Conservation (phyloP, 2,329 filamentous ascomycete genomes). For the Camptophora hylomeconis region DNA sequence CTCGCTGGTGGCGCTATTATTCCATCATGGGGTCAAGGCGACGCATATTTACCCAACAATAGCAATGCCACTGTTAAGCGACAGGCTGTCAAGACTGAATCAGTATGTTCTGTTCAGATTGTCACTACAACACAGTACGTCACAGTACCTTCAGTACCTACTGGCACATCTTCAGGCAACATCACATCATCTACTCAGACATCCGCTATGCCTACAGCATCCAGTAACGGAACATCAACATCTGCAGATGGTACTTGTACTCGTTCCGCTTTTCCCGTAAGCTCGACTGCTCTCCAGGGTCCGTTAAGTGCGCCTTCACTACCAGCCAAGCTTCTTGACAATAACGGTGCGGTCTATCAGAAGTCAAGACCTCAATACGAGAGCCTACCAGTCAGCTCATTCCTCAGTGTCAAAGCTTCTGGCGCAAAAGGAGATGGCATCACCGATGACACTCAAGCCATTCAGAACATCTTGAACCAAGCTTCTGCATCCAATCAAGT, state of each 20-base stretch:
- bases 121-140: constrained; percentile 2
- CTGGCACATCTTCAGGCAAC: background rate
- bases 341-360: constrained; percentile 59
- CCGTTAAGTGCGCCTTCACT: constrained; percentile 44
- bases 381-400: constrained; percentile 49
- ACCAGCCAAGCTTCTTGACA: constrained; percentile 52
- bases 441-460: constrained; percentile 74
- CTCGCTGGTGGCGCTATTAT: constrained; percentile 59
- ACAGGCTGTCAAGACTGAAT: constrained; percentile 9
- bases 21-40: constrained; percentile 65
- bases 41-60: constrained; percentile 42
- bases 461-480: constrained; percentile 65
- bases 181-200: background rate
- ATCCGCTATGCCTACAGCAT: constrained; percentile 5
- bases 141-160: constrained; percentile 2
- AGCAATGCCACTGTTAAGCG: constrained; percentile 6
- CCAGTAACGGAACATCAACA: constrained; percentile 9
- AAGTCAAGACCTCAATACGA: constrained; percentile 85
- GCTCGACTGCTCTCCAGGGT: constrained; percentile 41
- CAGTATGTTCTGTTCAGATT: constrained; percentile 5
- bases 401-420: constrained; percentile 68
- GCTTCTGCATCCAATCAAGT: constrained; percentile 45
- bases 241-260: constrained; percentile 5
- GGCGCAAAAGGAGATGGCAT: constrained; percentile 80
- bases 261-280: constrained; percentile 18